Base-by-base conservation (phyloP, 2,329 filamentous ascomycete species). In the Diaporthe caulivora region DNA sequence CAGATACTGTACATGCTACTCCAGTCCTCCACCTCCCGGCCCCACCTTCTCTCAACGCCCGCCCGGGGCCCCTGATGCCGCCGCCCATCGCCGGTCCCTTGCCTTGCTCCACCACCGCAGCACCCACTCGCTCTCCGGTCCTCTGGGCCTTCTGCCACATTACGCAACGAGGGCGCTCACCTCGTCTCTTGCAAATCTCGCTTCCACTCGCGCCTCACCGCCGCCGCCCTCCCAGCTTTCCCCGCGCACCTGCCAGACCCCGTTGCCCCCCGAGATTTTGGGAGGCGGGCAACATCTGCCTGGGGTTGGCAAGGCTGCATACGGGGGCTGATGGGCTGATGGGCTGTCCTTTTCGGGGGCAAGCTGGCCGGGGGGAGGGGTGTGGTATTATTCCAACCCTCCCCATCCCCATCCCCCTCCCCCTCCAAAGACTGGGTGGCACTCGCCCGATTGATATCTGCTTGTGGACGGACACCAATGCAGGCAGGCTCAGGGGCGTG, bases 171-270 rank as follows among this genome's bases (percentile, higher is more conserved):
- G 13, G 57, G 44, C 62, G 7, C 26, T 65, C 47, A 37, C 62
- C 62, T 65, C 60, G 44, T 44, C 44, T 51, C 24, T 49, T 29
- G 40, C 62, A 65, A 65, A 65, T 65, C 31, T 65, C 62, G 62
- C 62, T 65, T 65, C 62, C 44, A 65, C 29, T 37, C 18, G 31
- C 62, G 44, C 42, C 62, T 65, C 62, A 65, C 62, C 62, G 62
- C 62, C 57, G 57, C 37, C 34, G 34, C 29, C 37, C 21, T 26
- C 13, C 29, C 17, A 8, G 9, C 60, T 42, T 42, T n/a, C 34
- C 34, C 11, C 37, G 37, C 37, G 34, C 9, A 9, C 37, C 37
- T 6, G 2, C 7, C 37, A 29, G 31, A 24, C 24, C 57, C 37
- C 62, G 11, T 13, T 24, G 15, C 7, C 37, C 31, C 6, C 62